These are phyloP conservation scores for Trichoderma sp. DNA, from an alignment of 2,329 filamentous ascomycete species.

Conservation along the genomic window DNA sequence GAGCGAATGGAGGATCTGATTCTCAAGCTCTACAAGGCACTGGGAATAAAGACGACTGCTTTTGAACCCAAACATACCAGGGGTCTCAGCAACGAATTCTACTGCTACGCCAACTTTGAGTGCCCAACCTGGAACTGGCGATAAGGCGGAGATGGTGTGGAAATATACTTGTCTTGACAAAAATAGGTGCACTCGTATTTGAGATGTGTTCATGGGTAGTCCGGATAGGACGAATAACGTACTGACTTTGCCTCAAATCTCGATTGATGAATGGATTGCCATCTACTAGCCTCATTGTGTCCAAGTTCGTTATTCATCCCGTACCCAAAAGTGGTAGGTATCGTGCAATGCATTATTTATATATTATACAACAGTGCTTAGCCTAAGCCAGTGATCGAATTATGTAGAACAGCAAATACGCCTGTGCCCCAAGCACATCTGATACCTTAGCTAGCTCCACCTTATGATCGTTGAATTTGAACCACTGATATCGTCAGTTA, in stretches of 20 bases:
- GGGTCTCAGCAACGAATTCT: conserved; percentile 79
- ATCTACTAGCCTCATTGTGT: not conserved
- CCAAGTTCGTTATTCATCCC: not conserved
- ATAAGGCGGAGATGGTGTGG: not conserved
- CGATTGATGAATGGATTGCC: not conserved
- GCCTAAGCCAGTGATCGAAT: conserved; percentile 59
- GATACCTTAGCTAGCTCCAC: conserved; percentile 82
- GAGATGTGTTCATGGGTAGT: not conserved
- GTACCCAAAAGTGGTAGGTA: not conserved
- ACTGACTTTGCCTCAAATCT: not conserved
- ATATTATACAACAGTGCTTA: not conserved
- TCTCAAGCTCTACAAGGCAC: conserved; percentile 66
- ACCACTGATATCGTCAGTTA: conserved; percentile 66
- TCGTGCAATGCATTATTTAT: not conserved
- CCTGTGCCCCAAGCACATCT: conserved; percentile 83
- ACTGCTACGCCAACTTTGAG: conserved; percentile 79
- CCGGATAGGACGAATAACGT: not conserved
- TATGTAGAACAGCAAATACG: conserved; percentile 89
- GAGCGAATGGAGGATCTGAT: conserved; percentile 73
- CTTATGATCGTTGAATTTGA: conserved; percentile 93
- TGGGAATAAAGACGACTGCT: conserved; percentile 66
- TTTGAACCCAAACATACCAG: conserved; percentile 72
- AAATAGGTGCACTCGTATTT: not conserved
- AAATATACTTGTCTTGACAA: not conserved
- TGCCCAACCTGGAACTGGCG: conserved; percentile 56